These are phyloP conservation scores for Aspergillus biplanus DNA, from an alignment of 495 filamentous ascomycete genomes.

Conservation along the genomic window DNA sequence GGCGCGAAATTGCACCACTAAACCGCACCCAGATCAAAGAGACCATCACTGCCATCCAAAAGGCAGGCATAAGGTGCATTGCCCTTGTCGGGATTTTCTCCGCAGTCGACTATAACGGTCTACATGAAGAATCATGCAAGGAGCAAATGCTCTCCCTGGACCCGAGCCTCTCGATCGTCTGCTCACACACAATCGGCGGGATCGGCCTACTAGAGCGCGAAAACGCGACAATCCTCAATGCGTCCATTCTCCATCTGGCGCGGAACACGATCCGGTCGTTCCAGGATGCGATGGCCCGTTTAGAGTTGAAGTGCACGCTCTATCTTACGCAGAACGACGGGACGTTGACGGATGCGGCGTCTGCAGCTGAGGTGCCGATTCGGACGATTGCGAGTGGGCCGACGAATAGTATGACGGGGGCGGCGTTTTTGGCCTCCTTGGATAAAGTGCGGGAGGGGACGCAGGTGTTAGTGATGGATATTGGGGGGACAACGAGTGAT, in stretches of 20 bases:
- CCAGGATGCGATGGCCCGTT: slow-evolving; percentile 1
- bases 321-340: slow-evolving; percentile 59
- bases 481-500: slow-evolving; percentile 60
- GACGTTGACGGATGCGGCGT: slow-evolving; percentile 48
- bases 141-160: slow-evolving; percentile 22
- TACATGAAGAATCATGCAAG: slow-evolving; percentile 29
- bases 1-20: slow-evolving; percentile 34
- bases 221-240: slow-evolving; percentile 59
- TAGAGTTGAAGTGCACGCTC: slow-evolving; percentile 37
- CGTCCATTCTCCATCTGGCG: slow-evolving; percentile 49
- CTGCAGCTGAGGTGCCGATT: slow-evolving; percentile 51
- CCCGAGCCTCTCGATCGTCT: slow-evolving; percentile 36
- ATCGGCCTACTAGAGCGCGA: slow-evolving; percentile 56
- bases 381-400: slow-evolving; percentile 53
- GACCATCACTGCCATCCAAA: neutral
- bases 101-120: slow-evolving; percentile 21
- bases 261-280: slow-evolving; percentile 50
- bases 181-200: slow-evolving; percentile 45
- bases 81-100: slow-evolving; percentile 46
- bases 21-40: slow-evolving; percentile 23
- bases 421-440: slow-evolving; percentile 39
- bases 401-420: slow-evolving; percentile 57
- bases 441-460: slow-evolving; percentile 13
- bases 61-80: slow-evolving; percentile 30
- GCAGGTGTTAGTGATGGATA: slow-evolving; percentile 15